Evolutionary conservation across 345 rosid genomes (phyloP).

Genomic region (Eutrema japonicum): DNA sequence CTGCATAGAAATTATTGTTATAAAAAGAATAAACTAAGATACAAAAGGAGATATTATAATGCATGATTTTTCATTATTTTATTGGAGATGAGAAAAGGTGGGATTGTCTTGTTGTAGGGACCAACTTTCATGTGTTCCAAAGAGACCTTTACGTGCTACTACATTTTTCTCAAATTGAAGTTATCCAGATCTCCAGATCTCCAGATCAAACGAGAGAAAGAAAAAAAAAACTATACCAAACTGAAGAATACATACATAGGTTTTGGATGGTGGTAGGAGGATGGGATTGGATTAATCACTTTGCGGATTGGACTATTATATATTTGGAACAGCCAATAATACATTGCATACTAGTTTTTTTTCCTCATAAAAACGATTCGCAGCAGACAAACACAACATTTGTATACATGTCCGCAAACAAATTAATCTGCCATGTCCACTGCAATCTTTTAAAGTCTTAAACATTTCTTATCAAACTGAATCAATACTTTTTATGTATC

Average conservation of each 20-base stretch:
- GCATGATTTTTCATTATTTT: slow-evolving; percentile 36
- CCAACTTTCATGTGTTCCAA: slow-evolving; percentile 50
- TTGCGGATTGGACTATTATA: too few relatives aligned
- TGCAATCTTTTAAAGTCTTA: too few relatives aligned
- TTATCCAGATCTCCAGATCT: slow-evolving; percentile 26
- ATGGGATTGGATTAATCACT: not conserved
- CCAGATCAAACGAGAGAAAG: slow-evolving; percentile 20
- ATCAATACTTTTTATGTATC: too few relatives aligned
- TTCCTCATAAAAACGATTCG: too few relatives aligned
- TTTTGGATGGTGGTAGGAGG: not conserved
- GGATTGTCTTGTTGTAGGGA: slow-evolving; percentile 48
- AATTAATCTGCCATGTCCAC: too few relatives aligned
- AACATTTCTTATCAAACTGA: too few relatives aligned
- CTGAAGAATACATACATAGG: not conserved
- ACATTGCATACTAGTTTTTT: too few relatives aligned
- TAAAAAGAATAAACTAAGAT: slow-evolving; percentile 39
- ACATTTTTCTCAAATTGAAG: slow-evolving; percentile 22
- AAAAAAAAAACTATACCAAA: not conserved
- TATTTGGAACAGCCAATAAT: too few relatives aligned
- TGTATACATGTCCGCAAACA: too few relatives aligned
- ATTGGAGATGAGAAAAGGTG: slow-evolving; percentile 56
- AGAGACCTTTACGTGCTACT: slow-evolving; percentile 39
- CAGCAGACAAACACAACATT: too few relatives aligned
- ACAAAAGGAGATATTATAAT: slow-evolving; percentile 38
- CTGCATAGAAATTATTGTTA: slow-evolving; percentile 36